Evolutionary conservation across 202 grass and related monocot genomes (phyloP).

Genomic region (Digitaria exilis): DNA sequence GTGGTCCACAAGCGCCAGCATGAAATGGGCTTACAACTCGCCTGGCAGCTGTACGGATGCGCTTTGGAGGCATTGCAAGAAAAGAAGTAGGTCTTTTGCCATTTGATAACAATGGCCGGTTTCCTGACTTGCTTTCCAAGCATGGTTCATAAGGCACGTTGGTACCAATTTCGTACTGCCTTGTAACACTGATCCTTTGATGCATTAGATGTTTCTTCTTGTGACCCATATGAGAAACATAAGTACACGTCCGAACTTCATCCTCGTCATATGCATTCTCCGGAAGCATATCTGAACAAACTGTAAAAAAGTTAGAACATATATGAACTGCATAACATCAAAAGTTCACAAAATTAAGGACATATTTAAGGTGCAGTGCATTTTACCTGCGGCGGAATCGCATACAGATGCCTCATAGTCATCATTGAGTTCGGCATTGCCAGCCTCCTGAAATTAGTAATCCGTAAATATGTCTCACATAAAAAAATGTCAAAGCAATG

Average conservation of each 20-base stretch:
- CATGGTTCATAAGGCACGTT: slow-evolving; percentile 58
- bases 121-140: slow-evolving; percentile 64
- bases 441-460: slow-evolving; percentile 66
- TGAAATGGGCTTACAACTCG: slow-evolving; percentile 64
- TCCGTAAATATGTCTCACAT: slow-evolving; percentile 37
- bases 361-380: slow-evolving; percentile 16
- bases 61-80: slow-evolving; percentile 80
- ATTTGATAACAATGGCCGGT: slow-evolving; percentile 56
- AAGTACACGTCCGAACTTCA: slow-evolving; percentile 73
- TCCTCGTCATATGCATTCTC: slow-evolving; percentile 83
- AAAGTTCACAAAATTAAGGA: not conserved
- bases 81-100: slow-evolving; percentile 79
- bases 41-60: slow-evolving; percentile 66
- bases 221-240: slow-evolving; percentile 45
- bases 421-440: slow-evolving; percentile 55
- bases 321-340: slow-evolving; percentile 17
- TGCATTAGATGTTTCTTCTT: slow-evolving; percentile 69
- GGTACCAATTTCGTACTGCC: slow-evolving; percentile 57
- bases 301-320: slow-evolving; percentile 21
- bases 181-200: slow-evolving; percentile 55
- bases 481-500: slow-evolving; percentile 22
- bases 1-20: slow-evolving; percentile 36
- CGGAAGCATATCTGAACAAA: slow-evolving; percentile 61
- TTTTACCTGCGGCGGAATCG: slow-evolving; percentile 78
- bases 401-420: slow-evolving; percentile 74